Evolutionary conservation across 2,329 filamentous ascomycete genomes (phyloP).

Genomic region (Emmonsiellopsis sp.): DNA sequence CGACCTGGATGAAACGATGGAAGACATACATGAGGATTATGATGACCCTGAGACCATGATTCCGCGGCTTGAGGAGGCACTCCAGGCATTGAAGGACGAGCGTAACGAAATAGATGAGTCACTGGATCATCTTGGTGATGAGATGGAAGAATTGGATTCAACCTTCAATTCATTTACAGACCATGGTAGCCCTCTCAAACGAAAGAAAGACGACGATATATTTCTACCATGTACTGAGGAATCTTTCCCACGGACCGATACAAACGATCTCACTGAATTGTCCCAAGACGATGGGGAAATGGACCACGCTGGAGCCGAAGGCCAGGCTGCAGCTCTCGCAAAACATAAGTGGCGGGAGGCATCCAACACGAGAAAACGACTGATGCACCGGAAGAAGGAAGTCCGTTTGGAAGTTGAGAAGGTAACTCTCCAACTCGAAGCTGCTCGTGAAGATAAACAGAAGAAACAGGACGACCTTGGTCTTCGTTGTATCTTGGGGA

Average conservation of each 20-base stretch:
- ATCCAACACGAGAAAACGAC: background rate
- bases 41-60: constrained; percentile 9
- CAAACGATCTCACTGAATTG: background rate
- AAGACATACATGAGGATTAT: constrained; percentile 10
- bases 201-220: no score
- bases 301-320: background rate
- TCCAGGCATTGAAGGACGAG: constrained; percentile 48
- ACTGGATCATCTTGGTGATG: constrained; percentile 18
- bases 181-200: background rate
- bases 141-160: constrained; percentile 36
- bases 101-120: constrained; percentile 38
- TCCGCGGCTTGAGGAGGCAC: constrained; percentile 52
- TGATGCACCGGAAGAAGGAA: constrained; percentile 7
- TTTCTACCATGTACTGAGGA: background rate
- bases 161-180: background rate
- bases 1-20: constrained; percentile 27
- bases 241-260: background rate
- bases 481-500: constrained; percentile 40
- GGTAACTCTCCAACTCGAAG: constrained; percentile 23
- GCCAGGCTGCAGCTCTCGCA: background rate
- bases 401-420: constrained; percentile 20
- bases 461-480: constrained; percentile 23
- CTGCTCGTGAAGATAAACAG: constrained; percentile 9
- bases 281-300: background rate
- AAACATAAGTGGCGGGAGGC: background rate